phyloP scores from a whole-genome alignment of 495 filamentous ascomycete species.

The Penicillium lagena region DNA sequence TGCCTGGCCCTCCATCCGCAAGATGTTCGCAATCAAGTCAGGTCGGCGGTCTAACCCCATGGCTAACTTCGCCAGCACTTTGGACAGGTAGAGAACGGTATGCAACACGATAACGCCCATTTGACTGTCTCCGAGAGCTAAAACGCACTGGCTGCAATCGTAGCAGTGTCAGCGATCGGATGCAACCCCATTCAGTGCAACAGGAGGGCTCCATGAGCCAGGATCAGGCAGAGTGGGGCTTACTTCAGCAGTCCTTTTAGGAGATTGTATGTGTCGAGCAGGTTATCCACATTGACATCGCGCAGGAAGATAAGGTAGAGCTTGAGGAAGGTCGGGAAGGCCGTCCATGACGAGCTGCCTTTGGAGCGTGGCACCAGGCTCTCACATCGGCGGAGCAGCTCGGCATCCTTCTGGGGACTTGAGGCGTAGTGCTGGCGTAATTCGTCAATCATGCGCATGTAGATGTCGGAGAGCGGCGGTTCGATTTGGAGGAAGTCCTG shows the following conservation, averaged over 20 bases:
- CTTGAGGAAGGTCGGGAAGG: conserved; percentile 70
- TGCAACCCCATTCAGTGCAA: not conserved
- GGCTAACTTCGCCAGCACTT: conserved; percentile 68
- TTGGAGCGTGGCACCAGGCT: conserved; percentile 50
- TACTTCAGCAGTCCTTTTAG: conserved; percentile 69
- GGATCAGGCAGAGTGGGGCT: conserved; percentile 15
- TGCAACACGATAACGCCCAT: conserved; percentile 73
- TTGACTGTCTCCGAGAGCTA: conserved; percentile 70
- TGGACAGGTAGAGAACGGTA: conserved; percentile 69
- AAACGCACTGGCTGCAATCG: conserved; percentile 57
- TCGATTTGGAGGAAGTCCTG: conserved; percentile 57
- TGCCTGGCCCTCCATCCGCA: conserved; percentile 40
- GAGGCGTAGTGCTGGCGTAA: conserved; percentile 50
- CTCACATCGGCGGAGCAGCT: conserved; percentile 53
- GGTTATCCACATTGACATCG: conserved; percentile 67
- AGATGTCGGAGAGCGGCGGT: conserved; percentile 58
- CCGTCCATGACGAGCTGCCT: conserved; percentile 63
- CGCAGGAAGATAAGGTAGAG: conserved; percentile 74
- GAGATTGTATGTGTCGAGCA: conserved; percentile 66
- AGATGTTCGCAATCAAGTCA: conserved; percentile 55
- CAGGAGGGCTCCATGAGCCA: not conserved
- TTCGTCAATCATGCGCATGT: conserved; percentile 60
- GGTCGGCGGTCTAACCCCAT: conserved; percentile 74
- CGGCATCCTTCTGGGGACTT: conserved; percentile 38
- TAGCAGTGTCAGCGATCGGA: not conserved